phyloP scores from a whole-genome alignment of 176 grass and related monocot species.

The Carex littledalei region DNA sequence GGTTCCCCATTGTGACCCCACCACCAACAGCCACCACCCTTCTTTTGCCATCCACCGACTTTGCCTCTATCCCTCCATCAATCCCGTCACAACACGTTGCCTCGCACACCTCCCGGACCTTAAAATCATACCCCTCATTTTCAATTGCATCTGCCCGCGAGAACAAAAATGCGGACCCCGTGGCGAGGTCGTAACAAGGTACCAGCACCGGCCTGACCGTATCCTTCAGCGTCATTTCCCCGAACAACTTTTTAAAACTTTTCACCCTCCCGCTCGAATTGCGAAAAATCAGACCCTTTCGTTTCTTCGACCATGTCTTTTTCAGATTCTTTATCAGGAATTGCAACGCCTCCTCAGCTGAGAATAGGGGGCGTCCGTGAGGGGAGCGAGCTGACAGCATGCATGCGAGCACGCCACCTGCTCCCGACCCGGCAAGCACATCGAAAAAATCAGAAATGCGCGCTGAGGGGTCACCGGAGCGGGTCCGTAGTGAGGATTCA shows the following conservation, averaged over 20 bases:
- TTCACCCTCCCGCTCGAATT: slow-evolving; percentile 21
- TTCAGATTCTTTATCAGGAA: slow-evolving; percentile 45
- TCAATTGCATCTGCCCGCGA: slow-evolving; percentile 91
- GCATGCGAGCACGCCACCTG: slow-evolving; percentile 77
- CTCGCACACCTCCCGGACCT: slow-evolving; percentile 76
- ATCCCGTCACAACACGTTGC: slow-evolving; percentile 57
- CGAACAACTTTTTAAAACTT: slow-evolving; percentile 39
- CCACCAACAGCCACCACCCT: slow-evolving; percentile 54
- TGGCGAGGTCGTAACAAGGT: slow-evolving; percentile 69
- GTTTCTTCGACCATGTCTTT: slow-evolving; percentile 22
- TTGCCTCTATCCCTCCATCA: background rate
- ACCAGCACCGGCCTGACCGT: slow-evolving; percentile 77
- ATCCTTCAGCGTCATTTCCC: slow-evolving; percentile 61
- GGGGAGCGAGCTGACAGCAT: slow-evolving; percentile 59
- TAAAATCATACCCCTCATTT: slow-evolving; percentile 80
- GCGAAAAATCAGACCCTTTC: slow-evolving; percentile 14
- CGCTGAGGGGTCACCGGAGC: slow-evolving; percentile 39
- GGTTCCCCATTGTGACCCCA: slow-evolving; percentile 68
- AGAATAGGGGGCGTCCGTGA: slow-evolving; percentile 60
- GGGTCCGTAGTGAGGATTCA: slow-evolving; percentile 57
- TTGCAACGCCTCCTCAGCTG: slow-evolving; percentile 60
- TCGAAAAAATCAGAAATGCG: slow-evolving; percentile 83
- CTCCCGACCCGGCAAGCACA: slow-evolving; percentile 72
- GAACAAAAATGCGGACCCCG: slow-evolving; percentile 76
- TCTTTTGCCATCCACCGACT: slow-evolving; percentile 44